These are phyloP conservation scores for Plasmodium vivax DNA, from an alignment of 169 alveolate genomes.

Conservation along the genomic window DNA sequence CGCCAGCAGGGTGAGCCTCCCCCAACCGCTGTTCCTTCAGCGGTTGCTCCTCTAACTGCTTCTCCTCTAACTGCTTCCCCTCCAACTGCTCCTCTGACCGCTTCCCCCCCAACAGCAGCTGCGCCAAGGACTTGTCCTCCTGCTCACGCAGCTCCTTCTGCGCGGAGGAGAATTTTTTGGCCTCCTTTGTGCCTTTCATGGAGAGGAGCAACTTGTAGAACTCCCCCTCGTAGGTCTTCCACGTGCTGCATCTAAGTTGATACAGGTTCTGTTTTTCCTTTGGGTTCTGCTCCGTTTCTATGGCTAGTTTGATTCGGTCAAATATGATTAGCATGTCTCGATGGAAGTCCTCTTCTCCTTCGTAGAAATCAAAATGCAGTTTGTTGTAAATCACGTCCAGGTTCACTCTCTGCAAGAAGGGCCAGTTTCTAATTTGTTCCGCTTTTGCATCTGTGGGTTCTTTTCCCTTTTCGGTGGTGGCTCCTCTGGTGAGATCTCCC, in stretches of 20 bases:
- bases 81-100: neutral
- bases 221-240: constrained; percentile 34
- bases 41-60: neutral
- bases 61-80: neutral
- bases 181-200: constrained; percentile 41
- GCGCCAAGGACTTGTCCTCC: constrained; percentile 7
- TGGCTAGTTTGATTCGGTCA: neutral
- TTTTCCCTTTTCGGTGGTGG: neutral
- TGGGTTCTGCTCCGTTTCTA: constrained; percentile 2
- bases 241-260: neutral
- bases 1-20: neutral
- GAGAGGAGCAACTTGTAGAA: constrained; percentile 31
- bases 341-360: constrained; percentile 26
- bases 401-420: neutral
- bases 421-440: neutral
- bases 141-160: neutral
- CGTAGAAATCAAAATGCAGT: constrained; percentile 40
- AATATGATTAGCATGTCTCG: constrained; percentile 22
- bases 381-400: constrained; percentile 33
- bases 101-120: neutral
- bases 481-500: neutral
- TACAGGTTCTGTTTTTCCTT: constrained; percentile 20
- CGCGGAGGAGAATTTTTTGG: neutral
- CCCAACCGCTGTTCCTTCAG: neutral
- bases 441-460: neutral